These are phyloP conservation scores for Talinum fruticosum DNA, from an alignment of 148 eudicot species.

Conservation along the genomic window DNA sequence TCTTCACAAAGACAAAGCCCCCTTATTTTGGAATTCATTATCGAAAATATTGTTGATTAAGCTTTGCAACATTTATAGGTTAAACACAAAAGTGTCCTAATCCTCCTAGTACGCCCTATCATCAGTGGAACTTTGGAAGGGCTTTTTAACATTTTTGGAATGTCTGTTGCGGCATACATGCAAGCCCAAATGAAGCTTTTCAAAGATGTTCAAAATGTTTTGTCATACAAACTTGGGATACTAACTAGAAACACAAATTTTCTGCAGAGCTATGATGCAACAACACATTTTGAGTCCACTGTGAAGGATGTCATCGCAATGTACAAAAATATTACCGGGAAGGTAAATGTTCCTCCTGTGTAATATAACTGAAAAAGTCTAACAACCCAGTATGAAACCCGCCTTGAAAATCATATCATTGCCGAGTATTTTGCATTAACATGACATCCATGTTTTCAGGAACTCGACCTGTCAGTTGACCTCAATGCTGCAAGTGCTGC, in stretches of 20 bases:
- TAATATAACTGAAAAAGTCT: too few species aligned
- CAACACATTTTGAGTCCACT: slow-evolving; percentile 78
- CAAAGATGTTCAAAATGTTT: not conserved
- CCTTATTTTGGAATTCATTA: not conserved
- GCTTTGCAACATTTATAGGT: too few species aligned
- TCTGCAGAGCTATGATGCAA: slow-evolving; percentile 69
- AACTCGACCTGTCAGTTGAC: slow-evolving; percentile 70
- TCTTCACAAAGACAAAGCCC: not conserved
- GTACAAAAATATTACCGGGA: slow-evolving; percentile 74
- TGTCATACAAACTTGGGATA: not conserved
- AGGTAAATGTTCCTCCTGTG: slow-evolving; percentile 33
- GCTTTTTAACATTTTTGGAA: too few species aligned
- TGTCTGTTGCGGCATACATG: not conserved
- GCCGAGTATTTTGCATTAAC: not conserved
- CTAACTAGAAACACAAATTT: slow-evolving; percentile 4
- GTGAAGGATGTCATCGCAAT: slow-evolving; percentile 59
- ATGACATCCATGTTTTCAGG: slow-evolving; percentile 34
- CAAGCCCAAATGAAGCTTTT: not conserved
- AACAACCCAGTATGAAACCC: not conserved
- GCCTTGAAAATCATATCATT: too few species aligned
- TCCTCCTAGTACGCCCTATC: too few species aligned
- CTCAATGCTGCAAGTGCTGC: slow-evolving; percentile 72
- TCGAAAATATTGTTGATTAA: too few species aligned
- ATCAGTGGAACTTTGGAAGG: too few species aligned
- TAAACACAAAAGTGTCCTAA: too few species aligned